phyloP scores from a whole-genome alignment of 2,329 filamentous ascomycete species.

The Ceratocystis papillata region DNA sequence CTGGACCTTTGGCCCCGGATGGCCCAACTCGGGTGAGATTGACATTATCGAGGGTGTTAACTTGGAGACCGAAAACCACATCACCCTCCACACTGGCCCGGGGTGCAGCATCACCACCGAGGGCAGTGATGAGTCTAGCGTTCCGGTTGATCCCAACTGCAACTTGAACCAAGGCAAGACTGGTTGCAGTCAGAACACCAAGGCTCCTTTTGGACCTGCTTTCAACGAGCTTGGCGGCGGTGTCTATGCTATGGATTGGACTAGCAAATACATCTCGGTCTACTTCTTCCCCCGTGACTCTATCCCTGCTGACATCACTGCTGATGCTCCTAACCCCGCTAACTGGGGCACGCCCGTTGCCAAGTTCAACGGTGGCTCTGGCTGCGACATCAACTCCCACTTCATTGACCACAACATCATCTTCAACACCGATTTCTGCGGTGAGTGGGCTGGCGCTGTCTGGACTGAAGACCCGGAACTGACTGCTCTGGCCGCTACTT shows the following conservation, averaged over 20 bases:
- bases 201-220: slow-evolving; percentile 50
- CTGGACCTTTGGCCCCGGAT: slow-evolving; percentile 56
- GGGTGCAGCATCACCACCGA: slow-evolving; percentile 50
- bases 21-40: slow-evolving; percentile 63
- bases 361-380: slow-evolving; percentile 52
- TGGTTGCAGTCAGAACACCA: slow-evolving; percentile 50
- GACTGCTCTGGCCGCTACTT: slow-evolving; percentile 49
- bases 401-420: slow-evolving; percentile 67
- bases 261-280: slow-evolving; percentile 55
- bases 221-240: slow-evolving; percentile 63
- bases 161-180: slow-evolving; percentile 41
- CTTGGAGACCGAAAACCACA: slow-evolving; percentile 44
- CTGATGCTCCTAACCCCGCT: slow-evolving; percentile 50
- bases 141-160: slow-evolving; percentile 45
- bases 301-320: slow-evolving; percentile 53
- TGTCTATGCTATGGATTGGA: slow-evolving; percentile 70
- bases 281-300: slow-evolving; percentile 66
- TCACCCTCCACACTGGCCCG: slow-evolving; percentile 57
- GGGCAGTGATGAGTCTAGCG: slow-evolving; percentile 38
- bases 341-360: slow-evolving; percentile 61
- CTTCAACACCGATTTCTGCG: slow-evolving; percentile 78
- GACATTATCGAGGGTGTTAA: slow-evolving; percentile 75
- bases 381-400: slow-evolving; percentile 59
- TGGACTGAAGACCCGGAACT: slow-evolving; percentile 52
- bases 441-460: slow-evolving; percentile 66